Base-by-base conservation (phyloP, 1,284 basidiomycete genomes). In the Austropuccinia psidii region DNA sequence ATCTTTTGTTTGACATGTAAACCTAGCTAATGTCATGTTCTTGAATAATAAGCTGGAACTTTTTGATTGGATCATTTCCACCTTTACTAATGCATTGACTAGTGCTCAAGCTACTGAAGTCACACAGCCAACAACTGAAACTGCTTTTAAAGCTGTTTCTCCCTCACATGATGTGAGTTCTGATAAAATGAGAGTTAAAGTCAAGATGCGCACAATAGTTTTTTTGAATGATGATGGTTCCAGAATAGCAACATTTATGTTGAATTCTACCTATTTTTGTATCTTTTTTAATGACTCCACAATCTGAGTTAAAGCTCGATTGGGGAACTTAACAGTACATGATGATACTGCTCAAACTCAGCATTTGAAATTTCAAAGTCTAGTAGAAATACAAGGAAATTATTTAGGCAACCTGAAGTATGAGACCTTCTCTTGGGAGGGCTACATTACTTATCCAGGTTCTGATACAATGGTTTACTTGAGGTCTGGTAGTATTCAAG, bases 21-120 rank as follows among this genome's bases (percentile, higher is more conserved):
- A 52, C 31, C 43, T 49, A 66, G 24, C 35, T 49, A 2, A 11
- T 6, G 17, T 33, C 13, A 35, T 74, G 35, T 47, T 57, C 21
- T 37, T 41, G 31, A n/a, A n/a, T n/a, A 41, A 29, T n/a, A 49
- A 77, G 77, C 83, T 99, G 49, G 86, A 89, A 1, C 83, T 98
- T 11, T 98, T 98, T 81, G 93, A 98, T 82, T 98, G 97, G 83
- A 88, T 99, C 81, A 96, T 99, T 90, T 90, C 91, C 6, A 96
- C 94, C 0, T 97, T 97, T 81, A 90, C 92, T 17, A 86, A 89
- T 4, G 80, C 84, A 62, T 79, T 81, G 37, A 72, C 77, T 5
- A 52, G 73, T 1, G 64, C 75, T 5, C 74, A 75, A 1, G 35
- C 47, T 29, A 31, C 60, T 45, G 55, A 7, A 31, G 74, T 76